phyloP scores from a whole-genome alignment of 371 early-diverging fungal species.

The Haplosporangium sp. region DNA sequence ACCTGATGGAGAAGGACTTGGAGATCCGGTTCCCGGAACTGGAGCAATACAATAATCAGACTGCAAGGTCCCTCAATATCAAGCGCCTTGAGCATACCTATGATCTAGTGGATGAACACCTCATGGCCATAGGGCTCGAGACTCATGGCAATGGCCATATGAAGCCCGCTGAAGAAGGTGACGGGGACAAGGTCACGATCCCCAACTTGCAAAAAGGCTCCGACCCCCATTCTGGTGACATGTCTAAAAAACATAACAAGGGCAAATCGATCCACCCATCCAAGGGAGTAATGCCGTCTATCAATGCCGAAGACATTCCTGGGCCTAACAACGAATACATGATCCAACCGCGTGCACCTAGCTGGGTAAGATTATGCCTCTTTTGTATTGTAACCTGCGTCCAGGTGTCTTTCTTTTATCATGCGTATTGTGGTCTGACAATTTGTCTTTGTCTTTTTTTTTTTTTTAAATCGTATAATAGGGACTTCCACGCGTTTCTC shows the following conservation, averaged over 20 bases:
- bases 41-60: constrained; percentile 22
- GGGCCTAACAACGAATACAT: constrained; percentile 35
- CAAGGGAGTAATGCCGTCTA: constrained; percentile 17
- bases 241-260: not conserved
- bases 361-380: constrained; percentile 36
- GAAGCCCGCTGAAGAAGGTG: not conserved
- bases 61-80: constrained; percentile 8
- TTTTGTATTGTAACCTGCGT: no score
- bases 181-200: constrained; percentile 18
- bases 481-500: constrained; percentile 71
- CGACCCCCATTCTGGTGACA: no score
- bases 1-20: constrained; percentile 43
- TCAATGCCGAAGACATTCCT: constrained; percentile 14
- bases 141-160: not conserved
- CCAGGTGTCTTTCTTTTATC: not conserved
- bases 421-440: not conserved
- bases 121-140: constrained; percentile 12
- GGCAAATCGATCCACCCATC: constrained; percentile 8
- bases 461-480: constrained; percentile 21
- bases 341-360: constrained; percentile 39
- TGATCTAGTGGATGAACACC: constrained; percentile 20
- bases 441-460: constrained; percentile 5
- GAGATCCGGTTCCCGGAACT: constrained; percentile 49
- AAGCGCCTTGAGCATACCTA: constrained; percentile 23
- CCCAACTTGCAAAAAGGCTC: constrained; percentile 11